A percentile compares a stretch with the other conserved stretches of the same genome.
Evolutionary conservation across 2,329 filamentous ascomycete genomes (phyloP).

Genomic region (Hymenoscyphus repandus): DNA sequence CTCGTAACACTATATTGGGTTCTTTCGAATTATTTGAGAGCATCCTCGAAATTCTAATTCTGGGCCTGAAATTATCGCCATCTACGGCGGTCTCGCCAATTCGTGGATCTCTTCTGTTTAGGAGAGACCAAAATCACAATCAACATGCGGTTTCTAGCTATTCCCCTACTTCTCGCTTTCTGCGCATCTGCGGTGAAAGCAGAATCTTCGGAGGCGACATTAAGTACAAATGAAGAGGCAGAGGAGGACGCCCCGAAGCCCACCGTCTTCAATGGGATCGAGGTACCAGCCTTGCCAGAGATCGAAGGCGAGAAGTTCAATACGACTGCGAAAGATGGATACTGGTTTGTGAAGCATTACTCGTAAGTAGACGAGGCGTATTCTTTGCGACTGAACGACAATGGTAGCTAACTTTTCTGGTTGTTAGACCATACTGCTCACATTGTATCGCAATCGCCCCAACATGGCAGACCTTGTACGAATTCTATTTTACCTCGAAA

Average conservation of each 20-base stretch:
- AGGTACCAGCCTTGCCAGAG: constrained; percentile 45
- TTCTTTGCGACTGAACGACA: background rate
- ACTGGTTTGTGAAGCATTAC: constrained; percentile 33
- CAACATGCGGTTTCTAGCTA: constrained; percentile 29
- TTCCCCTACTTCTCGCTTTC: constrained; percentile 24
- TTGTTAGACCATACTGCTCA: constrained; percentile 27
- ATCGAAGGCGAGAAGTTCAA: constrained; percentile 42
- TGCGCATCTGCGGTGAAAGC: constrained; percentile 23
- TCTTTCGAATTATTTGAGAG: background rate
- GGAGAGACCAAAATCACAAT: constrained; percentile 18
- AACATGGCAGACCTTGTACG: constrained; percentile 85
- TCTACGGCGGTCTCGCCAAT: constrained; percentile 22
- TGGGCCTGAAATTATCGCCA: constrained; percentile 2
- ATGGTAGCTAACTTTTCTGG: background rate
- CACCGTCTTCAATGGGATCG: constrained; percentile 45
- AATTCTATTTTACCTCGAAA: constrained; percentile 81
- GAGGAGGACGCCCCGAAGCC: constrained; percentile 25
- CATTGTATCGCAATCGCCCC: constrained; percentile 58
- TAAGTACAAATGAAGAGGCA: constrained; percentile 18
- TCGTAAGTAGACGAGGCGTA: constrained; percentile 21
- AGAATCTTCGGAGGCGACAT: constrained; percentile 15
- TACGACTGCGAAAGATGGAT: constrained; percentile 26
- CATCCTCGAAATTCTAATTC: background rate
- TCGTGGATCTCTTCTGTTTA: constrained; percentile 7
- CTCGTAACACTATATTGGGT: background rate